Evolutionary conservation across 73 alveolate species (phyloP), one percentile per base, ranked within the genome.

Genomic region (Symbiodinium natans): DNA sequence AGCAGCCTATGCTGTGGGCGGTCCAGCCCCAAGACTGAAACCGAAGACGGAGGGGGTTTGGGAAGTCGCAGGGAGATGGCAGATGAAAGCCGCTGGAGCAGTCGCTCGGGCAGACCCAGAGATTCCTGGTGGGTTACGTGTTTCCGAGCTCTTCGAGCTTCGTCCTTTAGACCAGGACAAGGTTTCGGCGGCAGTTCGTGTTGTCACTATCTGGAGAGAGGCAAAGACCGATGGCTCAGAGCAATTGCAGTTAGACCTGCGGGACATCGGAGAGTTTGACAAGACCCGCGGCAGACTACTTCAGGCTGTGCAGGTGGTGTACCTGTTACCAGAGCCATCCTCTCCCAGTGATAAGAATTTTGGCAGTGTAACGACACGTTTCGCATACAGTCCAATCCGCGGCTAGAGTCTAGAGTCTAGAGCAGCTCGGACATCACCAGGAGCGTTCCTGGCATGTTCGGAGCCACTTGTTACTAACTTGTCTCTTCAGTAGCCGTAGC

Each of bases 281-380:
- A 36, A 36, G 48, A 31, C 46, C 31, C 46, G 86, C 15, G 41
- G 80, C 29, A 27, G 80, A 27, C 80, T 63, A 23, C 80, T 63
- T 25, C 84, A 90, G 97, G 97, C 97, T 7, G 80, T 90, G 41
- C 97, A 90, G 88, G 80, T 83, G n/a, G 97, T 46, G 36, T 90
- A 68, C 31, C 52, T 90, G 40, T 68, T 90, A 56, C 97, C 97
- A 0, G 97, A 90, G 52, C 89, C 97, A 19, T 27, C 97, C 23
- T 54, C 97, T 0, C 77, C 97, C 3, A 83, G 89, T 40, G 56
- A 48, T 74, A 90, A 90, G 82, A 90, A 90, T 39, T 90, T 90
- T 52, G 97, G 89, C 38, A 71, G 89, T 54, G 48, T 90, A 89
- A 90, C 97, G 9, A 90, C 97, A 5, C 97, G 97, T 54, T 90